Base-by-base conservation (phyloP, 306 rosid genomes). In the Malus orientalis region DNA sequence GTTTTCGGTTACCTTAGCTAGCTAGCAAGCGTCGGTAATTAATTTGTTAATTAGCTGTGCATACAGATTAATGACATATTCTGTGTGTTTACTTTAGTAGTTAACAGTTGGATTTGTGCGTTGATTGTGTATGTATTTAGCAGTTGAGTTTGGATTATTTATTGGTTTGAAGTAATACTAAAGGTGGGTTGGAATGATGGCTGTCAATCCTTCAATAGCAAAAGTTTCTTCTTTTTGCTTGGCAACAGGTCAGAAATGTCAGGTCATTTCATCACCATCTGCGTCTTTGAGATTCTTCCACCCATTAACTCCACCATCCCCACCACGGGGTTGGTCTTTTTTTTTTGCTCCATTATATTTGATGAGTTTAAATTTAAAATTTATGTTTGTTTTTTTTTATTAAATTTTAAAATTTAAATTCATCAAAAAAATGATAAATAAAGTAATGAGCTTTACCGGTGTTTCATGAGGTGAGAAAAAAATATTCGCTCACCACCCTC, bases 171-270 rank as follows among this genome's bases (percentile, higher is more conserved):
- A 32, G 68, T 14, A 59, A 58, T 38, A 80, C 69, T 74, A 67
- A 82, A 73, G 79, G 88, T 64, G 80, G 71, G 76, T 69, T 73
- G 84, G 87, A 88, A 91, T 89, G 95, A 91, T 91, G 97, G 90
- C 69, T 85, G 85, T 88, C 93, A 86, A 86, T 81, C 91, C 89
- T 77, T 81, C 84, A 75, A 8, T 87, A 81, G 91, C 79, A 85
- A 88, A 85, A 82, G 86, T 77, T 69, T 79, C 72, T 74, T 66
- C 45, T 70, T 79, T 85, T 86, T 81, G 69, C 76, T 83, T 77
- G 87, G 84, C 80, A 85, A 89, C 86, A 77, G 86, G 81, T 81
- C 86, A 86, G 78, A 86, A 75, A 78, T 86, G 97, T 89, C 93
- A 86, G 97, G 83, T 74, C 76, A 57, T 73, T 75, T 80, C 89